Evolutionary conservation across 2,329 filamentous ascomycete genomes (phyloP), one percentile per base, ranked within the genome.

Genomic region (Ascomycota sp.): DNA sequence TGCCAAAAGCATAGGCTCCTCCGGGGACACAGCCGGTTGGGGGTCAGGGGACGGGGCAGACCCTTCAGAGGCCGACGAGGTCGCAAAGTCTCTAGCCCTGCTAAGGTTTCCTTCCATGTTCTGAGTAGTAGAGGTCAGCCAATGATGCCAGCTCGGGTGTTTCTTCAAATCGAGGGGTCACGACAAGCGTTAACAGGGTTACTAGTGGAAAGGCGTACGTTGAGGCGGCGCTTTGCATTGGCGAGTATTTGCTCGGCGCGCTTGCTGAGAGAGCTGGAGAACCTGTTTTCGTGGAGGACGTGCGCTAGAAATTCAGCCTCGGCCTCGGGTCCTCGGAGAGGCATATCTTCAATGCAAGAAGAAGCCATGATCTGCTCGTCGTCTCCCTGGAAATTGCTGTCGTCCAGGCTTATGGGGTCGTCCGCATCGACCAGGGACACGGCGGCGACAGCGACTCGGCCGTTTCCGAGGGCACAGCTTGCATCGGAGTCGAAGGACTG

Each of bases 21-120:
- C 40, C 6, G 45, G 33, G 7, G 45, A 41, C 9, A 46, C 42
- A n/a, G 42, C 38, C 21, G 48, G 43, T 9, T 47, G 47, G 21
- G 42, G 50, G 7, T 62, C 55, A 0, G 58, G 55, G 35, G 60
- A 67, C 10, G 66, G 62, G 1, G 63, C 66, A 12, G 66, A 68
- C 8, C 55, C 55, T 37, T 62, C 59, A 2, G 64, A 68, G 3
- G 50, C 38, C 27, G 51, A 41, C 8, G 51, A 46, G 38, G 53
- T 40, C 53, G 55, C 46, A 60, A 81, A 59, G 8, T 76, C 72
- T 44, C 81, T 70, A 25, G 82, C 84, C 39, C 81, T 75, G 37
- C 67, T 75, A 13, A 93, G 61, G 44, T 93, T 93, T 28, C 77
- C 82, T 55, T 93, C 86, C 83, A 93, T 92, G 26, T 80, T 78